These are phyloP conservation scores for Xerophyta viscosa DNA, from an alignment of 106 monocot genomes.

Conservation along the genomic window DNA sequence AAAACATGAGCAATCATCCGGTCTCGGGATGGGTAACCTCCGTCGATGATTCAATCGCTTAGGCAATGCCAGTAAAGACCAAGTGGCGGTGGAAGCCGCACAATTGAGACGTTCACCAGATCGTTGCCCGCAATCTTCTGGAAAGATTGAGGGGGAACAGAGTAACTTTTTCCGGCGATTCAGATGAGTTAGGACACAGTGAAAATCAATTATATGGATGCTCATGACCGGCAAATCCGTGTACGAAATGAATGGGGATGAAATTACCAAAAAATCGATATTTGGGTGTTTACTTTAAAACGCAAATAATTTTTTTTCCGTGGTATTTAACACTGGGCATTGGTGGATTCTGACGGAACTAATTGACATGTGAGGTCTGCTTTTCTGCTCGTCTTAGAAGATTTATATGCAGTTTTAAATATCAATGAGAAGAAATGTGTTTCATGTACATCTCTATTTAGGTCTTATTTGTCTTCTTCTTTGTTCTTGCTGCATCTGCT, in stretches of 20 bases:
- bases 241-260: constrained; percentile 77
- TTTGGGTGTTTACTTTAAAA: constrained; percentile 58
- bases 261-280: constrained; percentile 85
- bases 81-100: constrained; percentile 91
- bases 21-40: constrained; percentile 37
- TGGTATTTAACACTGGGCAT: constrained; percentile 91
- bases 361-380: constrained; percentile 82
- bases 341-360: constrained; percentile 95
- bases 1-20: no score
- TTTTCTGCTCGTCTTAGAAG: not conserved
- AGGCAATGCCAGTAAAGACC: constrained; percentile 77
- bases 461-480: no score
- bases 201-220: constrained; percentile 94
- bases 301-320: no score
- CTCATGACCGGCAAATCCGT: constrained; percentile 82
- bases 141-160: constrained; percentile 73
- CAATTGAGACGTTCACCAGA: constrained; percentile 54
- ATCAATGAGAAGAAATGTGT: no score
- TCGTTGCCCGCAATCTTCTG: constrained; percentile 34
- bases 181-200: constrained; percentile 98
- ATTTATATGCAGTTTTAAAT: not conserved
- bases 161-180: constrained; percentile 86
- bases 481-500: no score
- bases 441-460: no score
- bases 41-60: constrained; percentile 94